Evolutionary conservation across 2,329 filamentous ascomycete genomes (phyloP).

Genomic region (Trichophyton mentagrophytes): DNA sequence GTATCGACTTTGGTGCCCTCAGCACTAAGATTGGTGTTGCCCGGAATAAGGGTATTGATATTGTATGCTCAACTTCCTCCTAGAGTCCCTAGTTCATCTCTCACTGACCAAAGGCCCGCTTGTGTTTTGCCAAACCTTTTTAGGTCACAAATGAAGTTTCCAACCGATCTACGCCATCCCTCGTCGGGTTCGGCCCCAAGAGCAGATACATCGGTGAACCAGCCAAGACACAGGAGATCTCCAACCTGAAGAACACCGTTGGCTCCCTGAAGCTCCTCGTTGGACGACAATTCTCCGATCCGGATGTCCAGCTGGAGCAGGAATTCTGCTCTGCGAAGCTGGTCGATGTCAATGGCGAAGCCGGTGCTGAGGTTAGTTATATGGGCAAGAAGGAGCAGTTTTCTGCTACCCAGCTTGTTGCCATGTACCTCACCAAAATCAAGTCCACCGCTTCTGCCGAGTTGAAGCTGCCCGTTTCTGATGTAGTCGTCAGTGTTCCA

Average conservation of each 20-base stretch:
- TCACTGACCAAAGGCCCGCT: constrained; percentile 12
- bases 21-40: constrained; percentile 97
- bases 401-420: constrained; percentile 81
- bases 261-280: constrained; percentile 81
- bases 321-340: constrained; percentile 76
- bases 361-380: constrained; percentile 87
- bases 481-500: constrained; percentile 87
- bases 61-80: constrained; percentile 52
- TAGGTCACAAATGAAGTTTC: constrained; percentile 99
- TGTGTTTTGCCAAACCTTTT: constrained; percentile 5
- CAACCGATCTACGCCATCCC: constrained; percentile 90
- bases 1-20: constrained; percentile 89
- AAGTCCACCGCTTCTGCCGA: constrained; percentile 76
- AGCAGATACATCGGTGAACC: constrained; percentile 86
- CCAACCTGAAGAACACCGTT: constrained; percentile 99
- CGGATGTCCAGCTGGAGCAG: constrained; percentile 87
- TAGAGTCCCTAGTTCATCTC: constrained; percentile 13
- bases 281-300: constrained; percentile 74
- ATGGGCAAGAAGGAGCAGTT: constrained; percentile 91
- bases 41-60: constrained; percentile 96
- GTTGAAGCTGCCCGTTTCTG: constrained; percentile 79
- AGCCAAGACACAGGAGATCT: constrained; percentile 97
- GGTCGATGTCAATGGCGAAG: constrained; percentile 83
- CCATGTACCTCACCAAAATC: constrained; percentile 93
- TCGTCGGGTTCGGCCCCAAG: constrained; percentile 92